phyloP scores from a whole-genome alignment of 768 basidiomycete species.

The Lyophyllum shimeji region DNA sequence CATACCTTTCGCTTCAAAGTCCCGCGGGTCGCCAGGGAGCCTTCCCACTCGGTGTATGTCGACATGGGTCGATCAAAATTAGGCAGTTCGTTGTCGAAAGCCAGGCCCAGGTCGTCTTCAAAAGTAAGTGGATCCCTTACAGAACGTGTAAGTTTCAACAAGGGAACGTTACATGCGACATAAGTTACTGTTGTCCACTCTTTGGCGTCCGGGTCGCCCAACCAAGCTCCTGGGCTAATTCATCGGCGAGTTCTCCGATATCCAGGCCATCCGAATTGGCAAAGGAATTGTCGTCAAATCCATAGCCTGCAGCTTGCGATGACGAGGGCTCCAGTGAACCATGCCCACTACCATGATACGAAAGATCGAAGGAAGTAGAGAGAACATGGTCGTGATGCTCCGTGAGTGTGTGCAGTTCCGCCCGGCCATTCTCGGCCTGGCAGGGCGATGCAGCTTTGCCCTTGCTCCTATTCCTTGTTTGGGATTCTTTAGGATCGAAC shows the following conservation, averaged over 20 bases:
- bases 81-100: conserved; percentile 21
- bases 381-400: conserved; percentile 71
- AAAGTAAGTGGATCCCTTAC: background rate
- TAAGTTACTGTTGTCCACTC: conserved; percentile 18
- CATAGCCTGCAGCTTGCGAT: conserved; percentile 52
- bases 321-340: conserved; percentile 45
- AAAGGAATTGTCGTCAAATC: conserved; percentile 54
- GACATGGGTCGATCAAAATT: background rate
- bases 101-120: background rate
- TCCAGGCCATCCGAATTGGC: conserved; percentile 54
- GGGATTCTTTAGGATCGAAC: conserved; percentile 39
- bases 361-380: conserved; percentile 63
- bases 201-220: conserved; percentile 50
- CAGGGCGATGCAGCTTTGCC: conserved; percentile 18
- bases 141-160: background rate
- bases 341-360: conserved; percentile 41
- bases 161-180: background rate
- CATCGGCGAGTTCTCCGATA: conserved; percentile 64
- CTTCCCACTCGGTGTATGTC: background rate
- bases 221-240: conserved; percentile 73
- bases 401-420: conserved; percentile 61
- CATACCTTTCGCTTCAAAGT: conserved; percentile 15
- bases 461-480: conserved; percentile 22
- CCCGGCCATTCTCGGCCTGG: conserved; percentile 44
- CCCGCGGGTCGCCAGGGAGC: background rate